These are phyloP conservation scores for Mortierella sp. DNA, from an alignment of 371 early-diverging fungal genomes.

Conservation along the genomic window DNA sequence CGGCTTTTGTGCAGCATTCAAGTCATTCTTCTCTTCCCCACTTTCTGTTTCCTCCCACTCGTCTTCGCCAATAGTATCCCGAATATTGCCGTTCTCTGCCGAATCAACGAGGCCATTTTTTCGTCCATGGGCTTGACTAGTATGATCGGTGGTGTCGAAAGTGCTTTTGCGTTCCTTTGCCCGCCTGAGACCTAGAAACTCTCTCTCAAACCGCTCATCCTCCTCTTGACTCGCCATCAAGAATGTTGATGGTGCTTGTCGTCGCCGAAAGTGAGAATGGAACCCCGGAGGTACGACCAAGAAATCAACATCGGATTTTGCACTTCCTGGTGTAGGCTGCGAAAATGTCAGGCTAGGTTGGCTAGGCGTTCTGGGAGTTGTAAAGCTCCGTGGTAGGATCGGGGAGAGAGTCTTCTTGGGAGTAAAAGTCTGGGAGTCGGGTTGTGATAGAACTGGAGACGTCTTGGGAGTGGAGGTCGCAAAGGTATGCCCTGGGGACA, in stretches of 20 bases:
- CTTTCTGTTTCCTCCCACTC: constrained; percentile 22
- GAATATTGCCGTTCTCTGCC: neutral
- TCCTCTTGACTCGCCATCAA: constrained; percentile 45
- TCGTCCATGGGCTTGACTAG: neutral
- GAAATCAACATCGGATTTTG: constrained; percentile 25
- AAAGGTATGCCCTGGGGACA: too few relatives aligned
- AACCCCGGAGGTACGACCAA: constrained; percentile 39
- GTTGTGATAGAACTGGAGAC: neutral
- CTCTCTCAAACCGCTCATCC: constrained; percentile 33
- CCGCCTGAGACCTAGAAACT: constrained; percentile 13
- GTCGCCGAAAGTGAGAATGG: constrained; percentile 40
- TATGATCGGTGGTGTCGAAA: neutral
- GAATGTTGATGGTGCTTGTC: constrained; percentile 12
- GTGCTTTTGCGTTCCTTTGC: neutral
- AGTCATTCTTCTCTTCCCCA: neutral
- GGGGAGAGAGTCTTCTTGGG: constrained; percentile 7
- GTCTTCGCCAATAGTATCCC: neutral
- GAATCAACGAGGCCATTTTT: neutral
- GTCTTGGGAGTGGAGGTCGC: neutral
- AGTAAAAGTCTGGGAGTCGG: constrained; percentile 5
- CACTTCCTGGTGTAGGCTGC: constrained; percentile 39
- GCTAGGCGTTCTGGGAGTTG: constrained; percentile 29
- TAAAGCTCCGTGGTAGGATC: neutral
- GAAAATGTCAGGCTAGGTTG: constrained; percentile 44
- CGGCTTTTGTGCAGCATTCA: neutral